These are phyloP conservation scores for Tricharina praecox DNA, from an alignment of 495 filamentous ascomycete genomes.

Conservation along the genomic window DNA sequence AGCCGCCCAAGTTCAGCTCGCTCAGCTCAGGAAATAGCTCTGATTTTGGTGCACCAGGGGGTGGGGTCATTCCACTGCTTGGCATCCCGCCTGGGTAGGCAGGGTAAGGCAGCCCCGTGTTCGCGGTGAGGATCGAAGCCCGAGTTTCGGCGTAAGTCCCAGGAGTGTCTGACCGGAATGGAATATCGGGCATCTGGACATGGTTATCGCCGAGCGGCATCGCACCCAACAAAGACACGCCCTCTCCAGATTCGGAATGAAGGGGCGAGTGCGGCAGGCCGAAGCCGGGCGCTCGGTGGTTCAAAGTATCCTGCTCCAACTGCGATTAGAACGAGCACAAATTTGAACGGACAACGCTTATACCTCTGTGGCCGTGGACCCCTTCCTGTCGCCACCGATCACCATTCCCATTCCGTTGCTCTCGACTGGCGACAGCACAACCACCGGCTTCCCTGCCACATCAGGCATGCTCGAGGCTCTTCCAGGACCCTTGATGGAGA, in stretches of 20 bases:
- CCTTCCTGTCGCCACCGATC: slow-evolving; percentile 19
- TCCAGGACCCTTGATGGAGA: slow-evolving; percentile 14
- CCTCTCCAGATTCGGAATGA: slow-evolving; percentile 23
- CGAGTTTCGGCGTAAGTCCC: slow-evolving; percentile 39
- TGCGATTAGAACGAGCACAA: slow-evolving; percentile 8
- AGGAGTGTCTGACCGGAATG: slow-evolving; percentile 20
- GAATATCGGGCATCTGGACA: slow-evolving; percentile 20
- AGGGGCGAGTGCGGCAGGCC: slow-evolving; percentile 21
- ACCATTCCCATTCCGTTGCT: slow-evolving; percentile 36
- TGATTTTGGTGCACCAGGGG: slow-evolving; percentile 14
- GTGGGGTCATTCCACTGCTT: slow-evolving; percentile 18
- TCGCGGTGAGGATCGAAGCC: slow-evolving; percentile 71
- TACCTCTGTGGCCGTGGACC: background rate
- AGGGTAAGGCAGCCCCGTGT: slow-evolving; percentile 47
- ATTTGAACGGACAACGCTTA: no score
- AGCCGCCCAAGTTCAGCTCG: slow-evolving; percentile 16
- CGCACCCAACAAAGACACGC: slow-evolving; percentile 23
- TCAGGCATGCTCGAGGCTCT: slow-evolving; percentile 57
- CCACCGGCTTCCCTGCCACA: slow-evolving; percentile 46
- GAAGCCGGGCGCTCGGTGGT: slow-evolving; percentile 20
- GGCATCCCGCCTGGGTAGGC: slow-evolving; percentile 30
- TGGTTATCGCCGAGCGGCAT: slow-evolving; percentile 11
- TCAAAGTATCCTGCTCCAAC: slow-evolving; percentile 24
- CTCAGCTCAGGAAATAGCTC: slow-evolving; percentile 23
- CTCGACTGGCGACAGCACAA: slow-evolving; percentile 43